These are phyloP conservation scores for Aspergillus sp. DNA, from an alignment of 2,329 filamentous ascomycete species.

Conservation along the genomic window DNA sequence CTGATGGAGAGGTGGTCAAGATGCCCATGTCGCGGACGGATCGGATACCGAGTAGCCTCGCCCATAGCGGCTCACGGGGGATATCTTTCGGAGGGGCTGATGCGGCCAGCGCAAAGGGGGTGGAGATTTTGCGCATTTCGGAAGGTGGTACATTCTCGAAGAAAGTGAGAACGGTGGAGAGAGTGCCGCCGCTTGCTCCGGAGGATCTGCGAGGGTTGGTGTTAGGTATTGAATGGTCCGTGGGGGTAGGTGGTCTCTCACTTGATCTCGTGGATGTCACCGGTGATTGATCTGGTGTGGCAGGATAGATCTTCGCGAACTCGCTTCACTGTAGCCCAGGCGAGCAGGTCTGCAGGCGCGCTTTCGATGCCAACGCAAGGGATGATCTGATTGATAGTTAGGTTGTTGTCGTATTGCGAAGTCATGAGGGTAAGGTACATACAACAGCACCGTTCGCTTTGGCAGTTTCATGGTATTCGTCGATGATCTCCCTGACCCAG, in stretches of 20 bases:
- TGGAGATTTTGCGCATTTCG: slow-evolving; percentile 51
- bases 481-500: slow-evolving; percentile 64
- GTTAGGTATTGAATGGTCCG: background rate
- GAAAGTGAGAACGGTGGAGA: slow-evolving; percentile 65
- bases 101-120: slow-evolving; percentile 56
- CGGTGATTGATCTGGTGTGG: slow-evolving; percentile 54
- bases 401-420: background rate
- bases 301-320: slow-evolving; percentile 55
- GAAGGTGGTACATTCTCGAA: slow-evolving; percentile 49
- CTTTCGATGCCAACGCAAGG: slow-evolving; percentile 64
- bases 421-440: slow-evolving; percentile 24
- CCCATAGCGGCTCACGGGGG: slow-evolving; percentile 32
- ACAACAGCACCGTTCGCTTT: slow-evolving; percentile 63
- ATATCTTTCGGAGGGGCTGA: slow-evolving; percentile 39
- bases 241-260: slow-evolving; percentile 27
- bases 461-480: slow-evolving; percentile 62
- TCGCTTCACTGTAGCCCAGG: slow-evolving; percentile 56
- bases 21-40: slow-evolving; percentile 59
- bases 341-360: slow-evolving; percentile 59
- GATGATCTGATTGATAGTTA: slow-evolving; percentile 50
- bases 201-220: slow-evolving; percentile 33
- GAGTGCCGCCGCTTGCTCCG: slow-evolving; percentile 60
- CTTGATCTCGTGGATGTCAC: slow-evolving; percentile 58
- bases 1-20: slow-evolving; percentile 57
- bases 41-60: slow-evolving; percentile 52